These are phyloP conservation scores for Perkinsus olseni DNA, from an alignment of 169 alveolate genomes.

Conservation along the genomic window DNA sequence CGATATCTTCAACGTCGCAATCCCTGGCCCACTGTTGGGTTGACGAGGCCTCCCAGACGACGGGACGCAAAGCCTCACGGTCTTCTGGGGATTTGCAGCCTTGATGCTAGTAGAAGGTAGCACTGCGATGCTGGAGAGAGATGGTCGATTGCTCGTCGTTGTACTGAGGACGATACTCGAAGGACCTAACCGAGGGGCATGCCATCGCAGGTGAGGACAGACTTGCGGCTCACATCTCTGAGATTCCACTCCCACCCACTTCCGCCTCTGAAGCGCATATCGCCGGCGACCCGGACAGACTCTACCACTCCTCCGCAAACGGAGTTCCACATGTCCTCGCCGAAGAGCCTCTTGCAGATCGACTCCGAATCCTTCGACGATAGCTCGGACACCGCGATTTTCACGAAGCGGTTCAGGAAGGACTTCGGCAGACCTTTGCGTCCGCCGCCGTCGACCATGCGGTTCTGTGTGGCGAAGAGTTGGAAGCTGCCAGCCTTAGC, in stretches of 20 bases:
- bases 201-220: background rate
- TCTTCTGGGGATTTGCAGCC: background rate
- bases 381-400: conserved; percentile 77
- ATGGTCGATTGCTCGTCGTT: background rate
- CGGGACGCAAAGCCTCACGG: background rate
- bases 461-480: conserved; percentile 97
- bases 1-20: background rate
- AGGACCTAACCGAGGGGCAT: background rate
- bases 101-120: background rate
- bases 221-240: conserved; percentile 45
- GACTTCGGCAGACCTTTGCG: conserved; percentile 97
- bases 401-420: conserved; percentile 94
- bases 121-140: background rate
- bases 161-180: background rate
- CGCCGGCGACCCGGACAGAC: conserved; percentile 33
- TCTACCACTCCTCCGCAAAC: conserved; percentile 19
- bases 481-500: conserved; percentile 81
- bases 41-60: background rate
- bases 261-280: conserved; percentile 32
- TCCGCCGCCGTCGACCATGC: conserved; percentile 91
- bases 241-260: conserved; percentile 64
- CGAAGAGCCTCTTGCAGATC: conserved; percentile 57
- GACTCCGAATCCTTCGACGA: conserved; percentile 61
- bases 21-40: background rate
- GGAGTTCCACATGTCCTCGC: background rate